A percentile compares a stretch with the other conserved stretches of the same genome.
Evolutionary conservation across 805 yeast genomes (phyloP).

Genomic region (Cyberlindnera mississippiensis): DNA sequence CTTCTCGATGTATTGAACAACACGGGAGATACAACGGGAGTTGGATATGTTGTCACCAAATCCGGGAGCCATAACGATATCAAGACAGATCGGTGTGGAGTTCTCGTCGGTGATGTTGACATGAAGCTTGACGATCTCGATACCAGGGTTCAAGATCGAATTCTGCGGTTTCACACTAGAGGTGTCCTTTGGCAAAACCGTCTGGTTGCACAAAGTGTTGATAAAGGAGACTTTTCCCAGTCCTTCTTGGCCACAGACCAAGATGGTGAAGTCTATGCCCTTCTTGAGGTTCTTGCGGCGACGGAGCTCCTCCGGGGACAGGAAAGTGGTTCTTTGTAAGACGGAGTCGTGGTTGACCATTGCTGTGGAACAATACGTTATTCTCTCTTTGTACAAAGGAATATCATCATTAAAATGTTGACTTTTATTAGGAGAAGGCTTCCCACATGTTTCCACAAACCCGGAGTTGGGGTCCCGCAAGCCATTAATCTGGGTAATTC

Average conservation of each 20-base stretch:
- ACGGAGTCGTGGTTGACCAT: background rate
- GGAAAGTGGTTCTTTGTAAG: constrained; percentile 3
- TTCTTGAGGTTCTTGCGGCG: constrained; percentile 60
- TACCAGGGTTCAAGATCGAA: constrained; percentile 34
- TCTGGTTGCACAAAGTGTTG: constrained; percentile 58
- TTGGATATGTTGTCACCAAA: constrained; percentile 75
- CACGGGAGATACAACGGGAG: constrained; percentile 42
- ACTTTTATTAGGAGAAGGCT: too few relatives aligned
- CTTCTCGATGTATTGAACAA: constrained; percentile 58
- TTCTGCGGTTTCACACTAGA: constrained; percentile 27
- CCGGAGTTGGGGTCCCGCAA: constrained; percentile 5
- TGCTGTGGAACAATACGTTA: background rate
- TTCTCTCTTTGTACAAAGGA: background rate
- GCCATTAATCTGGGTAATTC: too few relatives aligned
- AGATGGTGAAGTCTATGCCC: constrained; percentile 59
- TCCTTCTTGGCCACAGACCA: constrained; percentile 72
- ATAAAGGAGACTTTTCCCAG: constrained; percentile 73
- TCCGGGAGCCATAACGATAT: constrained; percentile 69
- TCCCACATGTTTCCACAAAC: too few relatives aligned
- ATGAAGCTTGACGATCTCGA: constrained; percentile 44
- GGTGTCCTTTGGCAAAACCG: constrained; percentile 33
- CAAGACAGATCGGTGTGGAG: constrained; percentile 47
- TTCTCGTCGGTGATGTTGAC: constrained; percentile 56
- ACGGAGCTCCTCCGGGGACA: constrained; percentile 39
- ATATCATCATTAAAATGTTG: background rate